Evolutionary conservation across 2,329 filamentous ascomycete species (phyloP).

Genomic region (Fusarium subtropicale): DNA sequence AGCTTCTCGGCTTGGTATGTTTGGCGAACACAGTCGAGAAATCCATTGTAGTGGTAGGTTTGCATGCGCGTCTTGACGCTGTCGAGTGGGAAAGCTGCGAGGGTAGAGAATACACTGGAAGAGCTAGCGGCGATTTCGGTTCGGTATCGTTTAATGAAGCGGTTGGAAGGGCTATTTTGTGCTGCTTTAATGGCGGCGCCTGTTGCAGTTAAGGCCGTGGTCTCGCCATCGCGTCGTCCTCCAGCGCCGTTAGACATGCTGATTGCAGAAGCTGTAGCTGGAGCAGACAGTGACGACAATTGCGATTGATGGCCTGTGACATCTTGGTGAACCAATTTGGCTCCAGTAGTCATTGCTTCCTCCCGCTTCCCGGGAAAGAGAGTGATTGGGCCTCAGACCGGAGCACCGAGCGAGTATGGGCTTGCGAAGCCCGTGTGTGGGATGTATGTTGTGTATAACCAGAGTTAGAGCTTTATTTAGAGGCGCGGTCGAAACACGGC

Average conservation of each 20-base stretch:
- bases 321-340: constrained; percentile 54
- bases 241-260: constrained; percentile 46
- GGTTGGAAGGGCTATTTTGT: constrained; percentile 37
- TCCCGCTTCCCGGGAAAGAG: constrained; percentile 36
- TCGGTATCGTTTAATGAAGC: constrained; percentile 77
- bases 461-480: constrained; percentile 34
- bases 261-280: constrained; percentile 44
- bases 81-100: constrained; percentile 86
- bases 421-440: constrained; percentile 14
- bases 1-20: constrained; percentile 81
- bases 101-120: constrained; percentile 81
- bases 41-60: constrained; percentile 82
- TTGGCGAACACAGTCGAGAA: constrained; percentile 77
- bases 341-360: constrained; percentile 54
- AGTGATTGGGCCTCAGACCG: constrained; percentile 41
- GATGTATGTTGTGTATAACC: constrained; percentile 3
- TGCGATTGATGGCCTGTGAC: constrained; percentile 51
- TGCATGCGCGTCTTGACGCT: constrained; percentile 93
- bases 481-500: constrained; percentile 48
- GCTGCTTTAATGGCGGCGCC: constrained; percentile 25
- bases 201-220: constrained; percentile 42
- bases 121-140: constrained; percentile 83
- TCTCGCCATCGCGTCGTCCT: constrained; percentile 48
- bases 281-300: constrained; percentile 44
- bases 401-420: constrained; percentile 9